phyloP scores from a whole-genome alignment of 2,329 filamentous ascomycete species.

The Ophiocordyceps australis region DNA sequence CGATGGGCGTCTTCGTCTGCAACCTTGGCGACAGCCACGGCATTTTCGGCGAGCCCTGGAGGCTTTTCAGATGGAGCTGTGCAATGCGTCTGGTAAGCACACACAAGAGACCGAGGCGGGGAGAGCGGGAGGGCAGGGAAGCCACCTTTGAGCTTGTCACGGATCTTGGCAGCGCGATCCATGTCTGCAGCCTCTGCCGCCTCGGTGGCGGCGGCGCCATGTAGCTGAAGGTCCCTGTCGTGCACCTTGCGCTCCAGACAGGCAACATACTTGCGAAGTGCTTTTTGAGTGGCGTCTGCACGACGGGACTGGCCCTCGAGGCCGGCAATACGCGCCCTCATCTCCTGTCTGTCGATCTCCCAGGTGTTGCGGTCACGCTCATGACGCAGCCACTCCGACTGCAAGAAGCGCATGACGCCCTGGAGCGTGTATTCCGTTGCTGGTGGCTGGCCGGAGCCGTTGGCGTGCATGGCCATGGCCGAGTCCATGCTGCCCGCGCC shows the following conservation, averaged over 20 bases:
- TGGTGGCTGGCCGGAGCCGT: slow-evolving; percentile 30
- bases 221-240: slow-evolving; percentile 59
- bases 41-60: slow-evolving; percentile 23
- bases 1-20: slow-evolving; percentile 32
- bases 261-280: slow-evolving; percentile 73
- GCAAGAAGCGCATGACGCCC: slow-evolving; percentile 95
- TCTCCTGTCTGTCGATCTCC: slow-evolving; percentile 98
- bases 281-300: slow-evolving; percentile 74
- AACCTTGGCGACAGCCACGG: slow-evolving; percentile 24
- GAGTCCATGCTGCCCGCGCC: slow-evolving; percentile 27
- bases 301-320: slow-evolving; percentile 81
- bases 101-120: too few relatives aligned
- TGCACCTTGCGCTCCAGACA: slow-evolving; percentile 81
- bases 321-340: slow-evolving; percentile 92
- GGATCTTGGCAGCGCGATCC: slow-evolving; percentile 31
- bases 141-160: slow-evolving; percentile 37
- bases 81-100: too few relatives aligned
- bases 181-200: slow-evolving; percentile 26
- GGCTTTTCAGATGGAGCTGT: slow-evolving; percentile 25
- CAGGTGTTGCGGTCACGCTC: slow-evolving; percentile 94
- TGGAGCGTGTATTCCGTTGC: slow-evolving; percentile 45
- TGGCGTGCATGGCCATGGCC: slow-evolving; percentile 23
- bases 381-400: slow-evolving; percentile 97
- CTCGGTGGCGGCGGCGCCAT: slow-evolving; percentile 20
- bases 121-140: slow-evolving; percentile 1